Evolutionary conservation across 2,329 filamentous ascomycete species (phyloP), one percentile per base, ranked within the genome.

Genomic region (Leptographium radiaticola): DNA sequence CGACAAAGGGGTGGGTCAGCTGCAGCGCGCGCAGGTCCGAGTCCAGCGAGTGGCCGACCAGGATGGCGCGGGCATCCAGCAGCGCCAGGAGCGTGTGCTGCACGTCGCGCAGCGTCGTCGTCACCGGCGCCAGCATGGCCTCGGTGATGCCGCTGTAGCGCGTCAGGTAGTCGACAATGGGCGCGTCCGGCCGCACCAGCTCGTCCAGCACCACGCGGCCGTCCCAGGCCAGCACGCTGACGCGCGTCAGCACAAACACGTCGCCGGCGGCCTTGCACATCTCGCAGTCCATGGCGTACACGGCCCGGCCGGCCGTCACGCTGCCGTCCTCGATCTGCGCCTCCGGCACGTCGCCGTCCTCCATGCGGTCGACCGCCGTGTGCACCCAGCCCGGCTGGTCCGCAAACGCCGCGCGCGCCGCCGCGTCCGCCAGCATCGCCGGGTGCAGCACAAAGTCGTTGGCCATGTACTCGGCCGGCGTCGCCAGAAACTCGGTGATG

Each of bases 91-190:
- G 76, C 58, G n/a, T 82, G 83, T 53, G 77, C 67, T 98, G 93
- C 51, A 98, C 87, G 64, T 97, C 90, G 53, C 69, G 62, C 10
- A 96, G 77, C 0, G 83, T 90, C 2, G 90, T 97, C 0, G 87
- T 94, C 42, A 97, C 83, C 38, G 83, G 77, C 43, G 83, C 80
- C 36, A 98, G 79, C 79, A 90, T 89, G 59, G 83, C 81, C 62
- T 86, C 77, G 4, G 91, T 98, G 64, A 98, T 96, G 58, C 93
- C 93, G 0, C 93, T 98, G 68, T 83, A 94, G 53, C 78, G 84
- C 1, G 93, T 98, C 43, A 98, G 76, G 66, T 98, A 97, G 72
- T 98, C 86, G 54, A 80, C 84, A 63, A 98, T 90, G n/a, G 87
- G 84, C 60, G 86, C 84, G 46, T 83, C 77, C 0, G 93, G 93